Evolutionary conservation across 306 rosid genomes (phyloP).

Genomic region (Oemleria cerasiformis): DNA sequence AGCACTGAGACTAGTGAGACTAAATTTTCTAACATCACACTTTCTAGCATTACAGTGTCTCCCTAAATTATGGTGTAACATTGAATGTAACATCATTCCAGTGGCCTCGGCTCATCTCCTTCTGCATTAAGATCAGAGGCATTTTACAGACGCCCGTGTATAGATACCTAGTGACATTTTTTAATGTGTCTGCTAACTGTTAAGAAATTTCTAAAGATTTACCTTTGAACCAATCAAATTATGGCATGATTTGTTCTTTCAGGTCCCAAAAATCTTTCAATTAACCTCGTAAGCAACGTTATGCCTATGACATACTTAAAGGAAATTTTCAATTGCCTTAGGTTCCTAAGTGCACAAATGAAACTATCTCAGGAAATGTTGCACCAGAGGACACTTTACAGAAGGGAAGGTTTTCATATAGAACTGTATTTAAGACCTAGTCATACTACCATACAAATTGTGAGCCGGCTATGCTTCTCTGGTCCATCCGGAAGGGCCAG

Average conservation of each 20-base stretch:
- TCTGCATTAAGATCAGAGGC: not conserved
- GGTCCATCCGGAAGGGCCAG: not conserved
- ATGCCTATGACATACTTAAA: not conserved
- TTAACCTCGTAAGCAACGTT: not conserved
- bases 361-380: not conserved
- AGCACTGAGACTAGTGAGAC: slow-evolving; percentile 10
- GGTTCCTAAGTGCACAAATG: not conserved
- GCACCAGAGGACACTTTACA: not conserved
- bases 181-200: not conserved
- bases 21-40: slow-evolving; percentile 14
- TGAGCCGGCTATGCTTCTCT: not conserved
- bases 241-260: not conserved
- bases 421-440: slow-evolving; percentile 1
- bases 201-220: not conserved
- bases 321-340: not conserved
- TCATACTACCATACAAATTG: not conserved
- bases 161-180: not conserved
- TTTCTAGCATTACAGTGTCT: slow-evolving; percentile 17
- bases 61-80: not conserved
- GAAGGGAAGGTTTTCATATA: slow-evolving; percentile 4
- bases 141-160: slow-evolving; percentile 9
- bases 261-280: not conserved
- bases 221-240: not conserved
- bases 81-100: not conserved
- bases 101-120: slow-evolving; percentile 5